phyloP scores from a whole-genome alignment of 192 early-diverging fungal genomes.

The Dimargaris verticillata region DNA sequence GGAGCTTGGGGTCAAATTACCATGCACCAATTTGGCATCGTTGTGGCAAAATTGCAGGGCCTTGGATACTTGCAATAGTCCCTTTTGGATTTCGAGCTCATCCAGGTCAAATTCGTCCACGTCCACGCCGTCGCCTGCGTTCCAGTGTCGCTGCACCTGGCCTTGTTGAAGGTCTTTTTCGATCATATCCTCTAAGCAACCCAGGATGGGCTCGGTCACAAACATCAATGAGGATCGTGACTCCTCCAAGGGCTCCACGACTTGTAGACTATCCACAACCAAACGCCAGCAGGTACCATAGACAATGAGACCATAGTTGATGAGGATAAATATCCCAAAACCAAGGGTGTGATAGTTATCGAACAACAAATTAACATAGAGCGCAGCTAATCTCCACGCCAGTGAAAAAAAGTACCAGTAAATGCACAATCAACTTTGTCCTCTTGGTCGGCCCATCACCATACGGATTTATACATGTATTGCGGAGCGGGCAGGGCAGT shows the following conservation, averaged over 20 bases:
- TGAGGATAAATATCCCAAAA: no score
- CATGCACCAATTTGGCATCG: slow-evolving; percentile 57
- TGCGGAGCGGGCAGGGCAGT: no score
- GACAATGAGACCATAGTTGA: no score
- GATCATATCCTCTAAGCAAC: slow-evolving; percentile 43
- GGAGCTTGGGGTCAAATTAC: slow-evolving; percentile 50
- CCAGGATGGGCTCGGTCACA: slow-evolving; percentile 56
- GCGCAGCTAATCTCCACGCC: no score
- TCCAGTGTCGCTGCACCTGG: slow-evolving; percentile 13
- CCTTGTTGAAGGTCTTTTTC: slow-evolving; percentile 26
- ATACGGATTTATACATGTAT: no score
- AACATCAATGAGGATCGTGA: slow-evolving; percentile 48
- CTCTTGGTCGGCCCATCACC: no score
- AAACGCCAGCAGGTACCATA: no score
- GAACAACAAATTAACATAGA: no score
- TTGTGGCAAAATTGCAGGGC: slow-evolving; percentile 61
- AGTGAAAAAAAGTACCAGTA: no score
- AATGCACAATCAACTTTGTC: no score
- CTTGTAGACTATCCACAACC: no score
- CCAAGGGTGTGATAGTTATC: no score
- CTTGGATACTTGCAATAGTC: slow-evolving; percentile 50
- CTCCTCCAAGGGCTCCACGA: slow-evolving; percentile 57
- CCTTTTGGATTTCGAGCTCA: slow-evolving; percentile 68
- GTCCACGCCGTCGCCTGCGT: slow-evolving; percentile 13
- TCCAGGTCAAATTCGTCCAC: slow-evolving; percentile 50